phyloP scores from a whole-genome alignment of 2,329 filamentous ascomycete species.

The Clonostachys chloroleuca region DNA sequence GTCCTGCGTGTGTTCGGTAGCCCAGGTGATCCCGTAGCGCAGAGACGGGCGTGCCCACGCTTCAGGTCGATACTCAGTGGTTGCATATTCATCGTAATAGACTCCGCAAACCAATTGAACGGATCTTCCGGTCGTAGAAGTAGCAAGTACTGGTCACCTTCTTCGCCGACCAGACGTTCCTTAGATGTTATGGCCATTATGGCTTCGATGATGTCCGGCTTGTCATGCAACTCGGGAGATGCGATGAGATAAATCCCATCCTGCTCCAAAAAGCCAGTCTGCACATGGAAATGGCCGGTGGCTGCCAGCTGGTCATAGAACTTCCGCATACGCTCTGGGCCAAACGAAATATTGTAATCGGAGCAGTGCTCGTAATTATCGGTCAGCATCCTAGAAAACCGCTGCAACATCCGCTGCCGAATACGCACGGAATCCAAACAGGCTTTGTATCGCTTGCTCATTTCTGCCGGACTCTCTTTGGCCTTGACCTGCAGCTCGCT shows the following conservation, averaged over 20 bases:
- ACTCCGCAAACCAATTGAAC: conserved; percentile 77
- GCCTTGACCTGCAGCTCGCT: conserved; percentile 80
- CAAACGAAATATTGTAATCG: conserved; percentile 82
- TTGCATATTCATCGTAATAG: conserved; percentile 65
- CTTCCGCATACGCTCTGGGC: conserved; percentile 63
- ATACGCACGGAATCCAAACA: conserved; percentile 94
- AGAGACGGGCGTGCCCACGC: conserved; percentile 77
- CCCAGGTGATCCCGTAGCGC: conserved; percentile 81
- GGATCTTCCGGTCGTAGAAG: conserved; percentile 78
- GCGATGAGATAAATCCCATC: conserved; percentile 81
- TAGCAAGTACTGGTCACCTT: conserved; percentile 71
- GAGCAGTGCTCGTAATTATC: conserved; percentile 96
- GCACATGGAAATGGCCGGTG: conserved; percentile 84
- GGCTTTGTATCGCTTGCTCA: conserved; percentile 96
- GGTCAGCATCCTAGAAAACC: conserved; percentile 85
- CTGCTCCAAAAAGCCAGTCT: conserved; percentile 64
- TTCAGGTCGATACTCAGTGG: conserved; percentile 83
- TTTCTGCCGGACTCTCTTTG: conserved; percentile 78
- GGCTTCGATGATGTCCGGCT: conserved; percentile 76
- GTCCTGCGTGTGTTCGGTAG: conserved; percentile 73
- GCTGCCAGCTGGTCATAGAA: conserved; percentile 78
- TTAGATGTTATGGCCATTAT: conserved; percentile 70
- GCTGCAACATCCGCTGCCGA: conserved; percentile 91
- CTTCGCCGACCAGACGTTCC: conserved; percentile 61
- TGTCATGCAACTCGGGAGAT: conserved; percentile 70